A percentile compares a stretch with the other conserved stretches of the same genome.
Conservation (phyloP, 2,329 filamentous ascomycete species). For the Fusarium palustre region DNA sequence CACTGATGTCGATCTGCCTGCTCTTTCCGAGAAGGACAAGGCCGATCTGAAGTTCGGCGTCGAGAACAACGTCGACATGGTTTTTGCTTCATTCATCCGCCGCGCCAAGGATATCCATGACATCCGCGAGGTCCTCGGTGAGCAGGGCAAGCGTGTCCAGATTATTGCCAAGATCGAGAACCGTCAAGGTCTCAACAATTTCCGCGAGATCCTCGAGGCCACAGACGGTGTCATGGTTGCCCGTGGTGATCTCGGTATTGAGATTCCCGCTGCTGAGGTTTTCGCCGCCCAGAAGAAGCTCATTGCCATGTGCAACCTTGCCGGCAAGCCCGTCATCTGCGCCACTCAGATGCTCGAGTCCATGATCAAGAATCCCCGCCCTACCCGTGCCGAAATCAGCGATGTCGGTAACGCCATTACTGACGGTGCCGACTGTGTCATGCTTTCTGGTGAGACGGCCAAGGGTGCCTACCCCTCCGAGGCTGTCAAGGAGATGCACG, state of each 20-base stretch:
- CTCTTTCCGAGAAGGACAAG: slow-evolving; percentile 98
- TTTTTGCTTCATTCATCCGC: slow-evolving; percentile 98
- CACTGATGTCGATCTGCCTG: slow-evolving; percentile 97
- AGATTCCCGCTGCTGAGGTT: slow-evolving; percentile 97
- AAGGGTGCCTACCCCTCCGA: slow-evolving; percentile 96
- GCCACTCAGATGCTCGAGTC: slow-evolving; percentile 99
- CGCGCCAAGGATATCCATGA: slow-evolving; percentile 91
- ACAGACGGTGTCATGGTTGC: slow-evolving; percentile 99
- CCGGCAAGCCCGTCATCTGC: slow-evolving; percentile 98
- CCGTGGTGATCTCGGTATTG: slow-evolving; percentile 94
- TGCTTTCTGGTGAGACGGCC: slow-evolving; percentile 99
- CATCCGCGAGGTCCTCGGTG: slow-evolving; percentile 90
- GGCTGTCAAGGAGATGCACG: slow-evolving; percentile 97
- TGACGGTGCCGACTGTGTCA: slow-evolving; percentile 98
- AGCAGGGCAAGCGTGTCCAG: slow-evolving; percentile 95
- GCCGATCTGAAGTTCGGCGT: slow-evolving; percentile 93
- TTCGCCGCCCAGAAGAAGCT: slow-evolving; percentile 99
- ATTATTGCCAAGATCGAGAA: slow-evolving; percentile 99
- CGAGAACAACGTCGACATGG: slow-evolving; percentile 99
- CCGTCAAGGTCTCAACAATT: slow-evolving; percentile 99
- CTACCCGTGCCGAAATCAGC: slow-evolving; percentile 97
- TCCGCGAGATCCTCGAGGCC: slow-evolving; percentile 93
- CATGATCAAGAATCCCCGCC: slow-evolving; percentile 99
- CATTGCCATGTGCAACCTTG: slow-evolving; percentile 99
- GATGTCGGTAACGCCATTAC: slow-evolving; percentile 98